Percentiles rank a stretch among this genome's conserved stretches.
Conservation (phyloP, 2,329 filamentous ascomycete genomes). For the Colletotrichum gloeosporioides region DNA sequence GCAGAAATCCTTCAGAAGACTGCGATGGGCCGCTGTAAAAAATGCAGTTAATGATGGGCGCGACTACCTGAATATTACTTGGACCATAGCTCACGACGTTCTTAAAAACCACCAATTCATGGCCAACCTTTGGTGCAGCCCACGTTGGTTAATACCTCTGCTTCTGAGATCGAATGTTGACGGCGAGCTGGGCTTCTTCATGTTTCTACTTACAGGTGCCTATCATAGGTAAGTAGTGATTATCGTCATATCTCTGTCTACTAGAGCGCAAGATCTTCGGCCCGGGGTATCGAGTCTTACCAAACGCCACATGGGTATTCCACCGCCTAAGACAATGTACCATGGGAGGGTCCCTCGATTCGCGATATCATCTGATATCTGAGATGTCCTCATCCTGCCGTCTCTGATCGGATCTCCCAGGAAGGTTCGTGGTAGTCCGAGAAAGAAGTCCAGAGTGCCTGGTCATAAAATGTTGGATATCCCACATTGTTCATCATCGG, state of each 20-base stretch:
- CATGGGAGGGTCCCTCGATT: background rate
- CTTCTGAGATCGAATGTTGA: background rate
- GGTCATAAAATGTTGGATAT: background rate
- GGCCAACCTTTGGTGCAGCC: background rate
- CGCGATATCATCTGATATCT: background rate
- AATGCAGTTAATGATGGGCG: background rate
- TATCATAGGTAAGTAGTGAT: background rate
- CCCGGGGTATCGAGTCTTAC: background rate
- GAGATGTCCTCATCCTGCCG: background rate
- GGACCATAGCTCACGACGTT: background rate
- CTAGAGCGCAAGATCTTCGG: background rate
- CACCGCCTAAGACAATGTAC: background rate
- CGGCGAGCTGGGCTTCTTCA: background rate
- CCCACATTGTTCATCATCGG: background rate
- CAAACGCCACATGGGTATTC: background rate
- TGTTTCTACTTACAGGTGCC: background rate
- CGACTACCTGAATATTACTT: background rate
- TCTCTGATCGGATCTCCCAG: background rate
- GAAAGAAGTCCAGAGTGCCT: background rate
- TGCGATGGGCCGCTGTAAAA: background rate
- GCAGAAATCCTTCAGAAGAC: background rate
- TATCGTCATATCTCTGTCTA: background rate
- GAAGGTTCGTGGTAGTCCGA: background rate
- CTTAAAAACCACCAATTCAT: background rate
- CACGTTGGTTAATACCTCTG: background rate